These are phyloP conservation scores for Nannizzia gypsea DNA, from an alignment of 2,329 filamentous ascomycete species.

Conservation along the genomic window DNA sequence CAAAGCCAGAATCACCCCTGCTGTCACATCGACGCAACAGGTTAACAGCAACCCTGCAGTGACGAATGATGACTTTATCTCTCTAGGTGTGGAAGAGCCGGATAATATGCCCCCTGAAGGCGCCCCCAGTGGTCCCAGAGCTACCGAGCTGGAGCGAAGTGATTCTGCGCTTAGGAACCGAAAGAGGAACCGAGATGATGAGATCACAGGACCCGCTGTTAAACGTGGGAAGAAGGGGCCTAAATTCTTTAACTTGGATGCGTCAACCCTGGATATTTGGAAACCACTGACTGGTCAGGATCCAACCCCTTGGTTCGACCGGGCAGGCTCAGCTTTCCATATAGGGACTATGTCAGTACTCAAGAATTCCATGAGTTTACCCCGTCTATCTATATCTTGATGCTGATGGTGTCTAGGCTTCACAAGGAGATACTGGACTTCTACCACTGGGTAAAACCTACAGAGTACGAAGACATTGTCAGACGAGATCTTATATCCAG, in stretches of 20 bases:
- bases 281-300: slow-evolving; percentile 29
- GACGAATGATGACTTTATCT: slow-evolving; percentile 72
- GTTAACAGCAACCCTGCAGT: slow-evolving; percentile 46
- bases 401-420: slow-evolving; percentile 42
- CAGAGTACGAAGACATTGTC: slow-evolving; percentile 62
- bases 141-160: slow-evolving; percentile 16
- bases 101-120: slow-evolving; percentile 22
- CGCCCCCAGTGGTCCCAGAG: slow-evolving; percentile 27
- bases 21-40: slow-evolving; percentile 34
- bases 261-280: slow-evolving; percentile 45
- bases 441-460: slow-evolving; percentile 70
- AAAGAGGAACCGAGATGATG: slow-evolving; percentile 64
- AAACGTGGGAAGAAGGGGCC: slow-evolving; percentile 41
- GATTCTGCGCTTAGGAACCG: slow-evolving; percentile 48
- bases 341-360: slow-evolving; percentile 24
- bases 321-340: slow-evolving; percentile 21
- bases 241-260: slow-evolving; percentile 39
- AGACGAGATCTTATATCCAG: slow-evolving; percentile 61
- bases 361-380: background rate
- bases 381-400: too few species aligned
- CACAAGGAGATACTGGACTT: slow-evolving; percentile 88
- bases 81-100: slow-evolving; percentile 40
- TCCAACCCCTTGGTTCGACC: slow-evolving; percentile 51
- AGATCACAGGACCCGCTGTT: slow-evolving; percentile 40
- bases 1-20: slow-evolving; percentile 59